Percentiles rank a stretch among this genome's conserved stretches.
phyloP scores from a whole-genome alignment of 108 stramenopile species.

The Pseudonitzschia pungens region DNA sequence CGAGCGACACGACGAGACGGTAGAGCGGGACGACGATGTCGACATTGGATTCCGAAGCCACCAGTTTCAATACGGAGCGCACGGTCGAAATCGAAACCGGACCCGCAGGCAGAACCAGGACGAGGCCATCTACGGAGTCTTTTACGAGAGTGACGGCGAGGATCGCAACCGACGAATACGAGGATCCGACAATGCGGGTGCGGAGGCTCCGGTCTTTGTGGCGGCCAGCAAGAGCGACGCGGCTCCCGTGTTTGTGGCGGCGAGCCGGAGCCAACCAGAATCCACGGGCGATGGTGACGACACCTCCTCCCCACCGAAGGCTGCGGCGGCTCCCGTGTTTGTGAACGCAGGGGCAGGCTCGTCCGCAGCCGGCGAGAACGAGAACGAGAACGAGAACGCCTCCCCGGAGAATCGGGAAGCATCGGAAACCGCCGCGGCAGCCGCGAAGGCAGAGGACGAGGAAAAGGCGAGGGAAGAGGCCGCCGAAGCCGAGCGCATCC shows the following conservation, averaged over 20 bases:
- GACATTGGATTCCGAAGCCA: constrained; percentile 40
- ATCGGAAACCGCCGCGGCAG: neutral
- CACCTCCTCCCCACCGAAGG: neutral
- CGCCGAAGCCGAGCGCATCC: neutral
- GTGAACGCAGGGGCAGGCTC: too few relatives aligned
- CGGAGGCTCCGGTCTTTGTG: constrained; percentile 23
- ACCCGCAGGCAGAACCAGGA: constrained; percentile 25
- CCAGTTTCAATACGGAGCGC: constrained; percentile 19
- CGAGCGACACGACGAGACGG: constrained; percentile 17
- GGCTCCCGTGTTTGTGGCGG: constrained; percentile 27
- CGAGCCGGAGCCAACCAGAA: neutral
- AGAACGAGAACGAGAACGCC: too few relatives aligned
- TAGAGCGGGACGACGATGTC: constrained; percentile 39
- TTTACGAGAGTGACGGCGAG: constrained; percentile 16
- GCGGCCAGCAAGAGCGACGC: constrained; percentile 25
- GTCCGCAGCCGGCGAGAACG: too few relatives aligned
- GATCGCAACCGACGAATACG: neutral
- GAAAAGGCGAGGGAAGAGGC: constrained; percentile 6
- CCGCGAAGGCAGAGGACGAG: neutral
- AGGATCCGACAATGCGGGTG: neutral
- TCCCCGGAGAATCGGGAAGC: neutral
- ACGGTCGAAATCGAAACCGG: constrained; percentile 1
- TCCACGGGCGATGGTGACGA: too few relatives aligned
- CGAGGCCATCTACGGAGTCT: constrained; percentile 45
- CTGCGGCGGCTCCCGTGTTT: neutral